Evolutionary conservation across 495 filamentous ascomycete genomes (phyloP).

Genomic region (Hypomontagnella submonticulosa): DNA sequence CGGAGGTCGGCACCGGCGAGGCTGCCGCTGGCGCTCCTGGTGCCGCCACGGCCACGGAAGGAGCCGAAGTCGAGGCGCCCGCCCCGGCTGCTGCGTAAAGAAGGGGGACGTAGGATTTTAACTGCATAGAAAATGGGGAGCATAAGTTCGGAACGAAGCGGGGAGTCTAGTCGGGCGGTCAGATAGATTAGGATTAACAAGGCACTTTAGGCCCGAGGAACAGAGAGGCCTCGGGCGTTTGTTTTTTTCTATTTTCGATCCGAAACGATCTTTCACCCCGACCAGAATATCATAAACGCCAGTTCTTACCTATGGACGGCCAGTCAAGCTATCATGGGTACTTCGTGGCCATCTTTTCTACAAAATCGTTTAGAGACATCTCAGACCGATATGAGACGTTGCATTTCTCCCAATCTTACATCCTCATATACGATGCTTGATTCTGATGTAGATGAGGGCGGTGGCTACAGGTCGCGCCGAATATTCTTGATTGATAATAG

Average conservation of each 20-base stretch:
- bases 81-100: slow-evolving; percentile 33
- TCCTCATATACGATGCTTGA: too few relatives aligned
- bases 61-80: slow-evolving; percentile 49
- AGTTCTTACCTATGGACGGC: slow-evolving; percentile 15
- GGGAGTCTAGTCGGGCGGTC: slow-evolving; percentile 23
- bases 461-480: too few relatives aligned
- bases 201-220: slow-evolving; percentile 4
- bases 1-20: slow-evolving; percentile 38
- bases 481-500: too few relatives aligned
- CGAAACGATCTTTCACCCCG: slow-evolving; percentile 16
- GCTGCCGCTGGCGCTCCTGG: slow-evolving; percentile 31
- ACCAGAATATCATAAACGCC: slow-evolving; percentile 23
- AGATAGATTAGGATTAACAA: slow-evolving; percentile 33
- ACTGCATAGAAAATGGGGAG: slow-evolving; percentile 28
- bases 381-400: slow-evolving; percentile 21
- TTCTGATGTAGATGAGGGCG: too few relatives aligned
- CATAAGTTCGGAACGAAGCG: slow-evolving; percentile 28
- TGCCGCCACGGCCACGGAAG: slow-evolving; percentile 36
- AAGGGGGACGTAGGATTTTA: slow-evolving; percentile 9
- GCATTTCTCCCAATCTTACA: slow-evolving; percentile 6
- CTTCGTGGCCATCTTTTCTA: slow-evolving; percentile 27
- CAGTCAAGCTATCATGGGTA: slow-evolving; percentile 10
- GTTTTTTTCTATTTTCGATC: slow-evolving; percentile 19
- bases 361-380: slow-evolving; percentile 33
- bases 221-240: slow-evolving; percentile 10